Percentiles rank a stretch among this genome's conserved stretches.
phyloP scores from a whole-genome alignment of 169 alveolate genomes.

The Eimeria zaria region DNA sequence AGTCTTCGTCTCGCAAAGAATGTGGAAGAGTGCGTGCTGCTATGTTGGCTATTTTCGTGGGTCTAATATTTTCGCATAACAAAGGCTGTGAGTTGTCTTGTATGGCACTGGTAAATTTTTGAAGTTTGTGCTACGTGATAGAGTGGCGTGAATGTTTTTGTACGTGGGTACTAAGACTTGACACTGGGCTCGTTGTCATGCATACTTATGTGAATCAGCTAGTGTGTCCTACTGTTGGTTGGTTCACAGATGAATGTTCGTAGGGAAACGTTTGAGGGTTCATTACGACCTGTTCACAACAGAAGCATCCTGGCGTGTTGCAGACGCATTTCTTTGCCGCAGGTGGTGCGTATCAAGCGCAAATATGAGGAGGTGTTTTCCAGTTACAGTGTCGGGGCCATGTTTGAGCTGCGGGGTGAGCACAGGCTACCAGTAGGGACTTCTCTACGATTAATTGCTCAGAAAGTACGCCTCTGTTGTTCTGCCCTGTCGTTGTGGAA shows the following conservation, averaged over 20 bases:
- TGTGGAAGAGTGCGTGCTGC: background rate
- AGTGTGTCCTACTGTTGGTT: background rate
- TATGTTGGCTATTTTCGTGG: background rate
- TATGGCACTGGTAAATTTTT: background rate
- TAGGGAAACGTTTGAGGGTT: background rate
- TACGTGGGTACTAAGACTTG: background rate
- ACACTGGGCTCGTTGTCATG: background rate
- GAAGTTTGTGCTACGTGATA: background rate
- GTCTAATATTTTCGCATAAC: background rate
- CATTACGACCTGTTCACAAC: background rate
- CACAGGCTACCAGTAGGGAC: background rate
- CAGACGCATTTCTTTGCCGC: background rate
- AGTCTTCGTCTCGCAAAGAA: background rate
- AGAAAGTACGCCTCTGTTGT: background rate
- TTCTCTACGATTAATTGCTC: background rate
- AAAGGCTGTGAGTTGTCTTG: background rate
- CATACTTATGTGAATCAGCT: background rate
- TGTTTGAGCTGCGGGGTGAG: background rate
- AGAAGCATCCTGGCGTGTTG: background rate
- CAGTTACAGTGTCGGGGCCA: background rate
- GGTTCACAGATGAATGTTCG: background rate
- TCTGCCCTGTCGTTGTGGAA: background rate
- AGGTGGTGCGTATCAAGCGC: background rate
- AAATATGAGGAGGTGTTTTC: background rate
- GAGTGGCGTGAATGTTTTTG: background rate